A percentile compares a stretch with the other conserved stretches of the same genome.
phyloP scores from a whole-genome alignment of 1,284 basidiomycete genomes.

The Phellopilus nigrolimitatus region DNA sequence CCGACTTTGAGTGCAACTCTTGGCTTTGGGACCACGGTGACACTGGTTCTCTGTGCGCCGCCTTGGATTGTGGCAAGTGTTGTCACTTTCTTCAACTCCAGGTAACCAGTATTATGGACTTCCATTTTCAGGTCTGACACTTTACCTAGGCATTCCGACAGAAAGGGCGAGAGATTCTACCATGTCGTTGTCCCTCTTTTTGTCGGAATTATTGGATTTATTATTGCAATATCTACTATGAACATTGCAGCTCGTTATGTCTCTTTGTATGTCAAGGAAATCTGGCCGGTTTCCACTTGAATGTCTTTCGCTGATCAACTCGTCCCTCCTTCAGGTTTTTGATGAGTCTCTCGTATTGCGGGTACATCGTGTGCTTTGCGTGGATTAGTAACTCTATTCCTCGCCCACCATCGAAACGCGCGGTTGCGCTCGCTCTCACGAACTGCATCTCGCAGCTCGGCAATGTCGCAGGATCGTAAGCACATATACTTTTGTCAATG shows the following conservation, averaged over 20 bases:
- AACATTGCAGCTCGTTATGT: slow-evolving; percentile 37
- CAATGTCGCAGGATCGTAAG: slow-evolving; percentile 32
- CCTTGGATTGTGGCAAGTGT: slow-evolving; percentile 22
- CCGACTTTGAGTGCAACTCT: slow-evolving; percentile 29
- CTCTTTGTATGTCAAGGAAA: slow-evolving; percentile 28
- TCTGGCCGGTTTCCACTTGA: not conserved
- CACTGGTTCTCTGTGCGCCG: slow-evolving; percentile 26
- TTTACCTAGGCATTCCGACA: slow-evolving; percentile 30
- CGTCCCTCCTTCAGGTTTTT: slow-evolving; percentile 27
- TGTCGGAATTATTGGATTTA: slow-evolving; percentile 35
- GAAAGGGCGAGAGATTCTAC: slow-evolving; percentile 35
- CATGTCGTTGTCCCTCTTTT: slow-evolving; percentile 35
- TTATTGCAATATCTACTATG: slow-evolving; percentile 40
- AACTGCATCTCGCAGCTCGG: slow-evolving; percentile 32
- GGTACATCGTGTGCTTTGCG: slow-evolving; percentile 33
- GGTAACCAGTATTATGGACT: too few species aligned
- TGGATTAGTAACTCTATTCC: slow-evolving; percentile 36
- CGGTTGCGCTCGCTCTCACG: slow-evolving; percentile 36
- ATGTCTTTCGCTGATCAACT: not conserved
- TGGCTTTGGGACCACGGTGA: slow-evolving; percentile 26
- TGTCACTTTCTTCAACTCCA: slow-evolving; percentile 20
- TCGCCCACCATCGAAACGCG: slow-evolving; percentile 37
- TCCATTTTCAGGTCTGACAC: not conserved
- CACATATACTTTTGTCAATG: slow-evolving; percentile 6
- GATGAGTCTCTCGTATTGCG: slow-evolving; percentile 33